These are phyloP conservation scores for Boletus tylopilopsis DNA, from an alignment of 768 basidiomycete species.

Conservation along the genomic window DNA sequence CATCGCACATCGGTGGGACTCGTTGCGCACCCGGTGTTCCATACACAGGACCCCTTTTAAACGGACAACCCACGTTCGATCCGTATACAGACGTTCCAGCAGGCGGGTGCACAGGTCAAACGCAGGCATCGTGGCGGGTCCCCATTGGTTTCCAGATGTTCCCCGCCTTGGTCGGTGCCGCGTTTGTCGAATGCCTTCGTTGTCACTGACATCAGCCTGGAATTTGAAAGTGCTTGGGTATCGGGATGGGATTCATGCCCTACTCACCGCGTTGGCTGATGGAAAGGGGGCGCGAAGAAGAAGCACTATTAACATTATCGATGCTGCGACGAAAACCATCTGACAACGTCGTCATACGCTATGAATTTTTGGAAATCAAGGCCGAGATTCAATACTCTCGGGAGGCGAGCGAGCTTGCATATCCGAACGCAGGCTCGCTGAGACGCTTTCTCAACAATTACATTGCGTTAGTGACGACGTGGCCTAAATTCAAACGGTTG, in stretches of 20 bases:
- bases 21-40: constrained; percentile 27
- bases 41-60: constrained; percentile 29
- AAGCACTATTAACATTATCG: constrained; percentile 34
- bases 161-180: constrained; percentile 33
- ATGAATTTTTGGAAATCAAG: constrained; percentile 39
- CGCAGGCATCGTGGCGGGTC: constrained; percentile 32
- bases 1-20: constrained; percentile 33
- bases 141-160: constrained; percentile 37
- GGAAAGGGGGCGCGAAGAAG: constrained; percentile 34
- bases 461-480: constrained; percentile 20
- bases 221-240: constrained; percentile 29
- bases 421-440: constrained; percentile 22
- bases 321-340: constrained; percentile 32
- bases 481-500: constrained; percentile 32
- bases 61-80: constrained; percentile 30
- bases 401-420: constrained; percentile 15
- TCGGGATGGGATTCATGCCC: constrained; percentile 35
- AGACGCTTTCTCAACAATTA: constrained; percentile 23
- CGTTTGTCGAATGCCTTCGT: background rate
- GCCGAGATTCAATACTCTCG: constrained; percentile 31
- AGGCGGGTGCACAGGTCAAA: constrained; percentile 31
- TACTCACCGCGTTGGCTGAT: constrained; percentile 43
- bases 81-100: constrained; percentile 28
- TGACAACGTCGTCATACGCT: constrained; percentile 31
- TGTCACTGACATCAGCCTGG: background rate